Base-by-base conservation (phyloP, 1,139 yeast species). In the Pichia sp. region DNA sequence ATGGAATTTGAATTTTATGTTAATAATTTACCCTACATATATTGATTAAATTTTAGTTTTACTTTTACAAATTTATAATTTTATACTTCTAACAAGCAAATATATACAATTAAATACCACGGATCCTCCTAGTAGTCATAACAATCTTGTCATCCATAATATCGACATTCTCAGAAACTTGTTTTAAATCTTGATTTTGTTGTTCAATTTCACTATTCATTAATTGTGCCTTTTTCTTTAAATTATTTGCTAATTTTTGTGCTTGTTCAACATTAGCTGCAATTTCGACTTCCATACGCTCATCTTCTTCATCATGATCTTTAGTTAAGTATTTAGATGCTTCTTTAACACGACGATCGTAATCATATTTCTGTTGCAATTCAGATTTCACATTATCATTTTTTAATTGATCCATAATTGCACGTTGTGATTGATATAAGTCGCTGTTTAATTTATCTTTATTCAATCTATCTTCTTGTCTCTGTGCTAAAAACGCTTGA, bases 401-500 rank as follows among this genome's bases (percentile, higher is more conserved):
- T 24, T 47, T 50, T 35, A 60, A 33, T 42, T 57, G 56, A 30
- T 47, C 51, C 39, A 55, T 50, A 12, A 61, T 52, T 7, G 52
- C 49, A 25, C 55, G 54, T 38, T 59, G 63, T 3, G 64, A 52
- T 30, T 54, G 48, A 40, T 55, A 57, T 30, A 62, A 40, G 23
- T 48, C 50, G 8, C 53, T 50, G 39, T 56, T 59, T 41, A 60
- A 46, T 20, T 41, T 43, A 12, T 55, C 53, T 38, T 59, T 62
- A 39, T 62, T 51, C 8, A 52, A 55, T 43, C 63, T 50, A 38
- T 59, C 62, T 22, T 55, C 53, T 25, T 54, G 51, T 55, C 85
- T 77, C 41, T 82, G 78, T n/a, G 73, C 67, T 56, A 83, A 79
- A 52, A 89, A 72, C 48, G 71, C 72, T 46, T 78, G 85, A 63